Percentiles rank a stretch among this genome's conserved stretches.
Conservation (phyloP, 495 filamentous ascomycete genomes). For the Aspergillus olivimuriae region DNA sequence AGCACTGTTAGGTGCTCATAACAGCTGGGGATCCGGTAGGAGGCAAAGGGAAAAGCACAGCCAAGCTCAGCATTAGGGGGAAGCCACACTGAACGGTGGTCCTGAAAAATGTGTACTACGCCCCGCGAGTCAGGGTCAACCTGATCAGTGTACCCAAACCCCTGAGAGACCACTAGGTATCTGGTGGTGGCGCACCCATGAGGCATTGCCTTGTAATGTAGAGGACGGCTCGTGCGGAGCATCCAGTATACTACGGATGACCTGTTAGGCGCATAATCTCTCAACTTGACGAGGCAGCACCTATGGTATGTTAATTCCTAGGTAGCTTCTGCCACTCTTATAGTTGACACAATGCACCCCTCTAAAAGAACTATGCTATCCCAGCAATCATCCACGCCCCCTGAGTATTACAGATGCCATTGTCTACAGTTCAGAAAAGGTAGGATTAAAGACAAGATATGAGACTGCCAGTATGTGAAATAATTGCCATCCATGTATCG, state of each 20-base stretch:
- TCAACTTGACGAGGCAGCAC: too few relatives aligned
- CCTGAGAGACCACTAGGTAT: background rate
- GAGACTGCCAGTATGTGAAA: too few relatives aligned
- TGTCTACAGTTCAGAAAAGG: too few relatives aligned
- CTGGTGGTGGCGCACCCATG: conserved; percentile 7
- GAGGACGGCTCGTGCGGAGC: conserved; percentile 7
- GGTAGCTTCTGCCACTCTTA: too few relatives aligned
- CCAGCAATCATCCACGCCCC: too few relatives aligned
- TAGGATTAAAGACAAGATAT: too few relatives aligned
- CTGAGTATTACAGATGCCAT: too few relatives aligned
- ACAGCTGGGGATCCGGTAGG: conserved; percentile 8
- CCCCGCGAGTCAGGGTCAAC: background rate
- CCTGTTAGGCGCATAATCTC: too few relatives aligned
- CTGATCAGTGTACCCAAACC: conserved; percentile 7
- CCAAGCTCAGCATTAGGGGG: conserved; percentile 9
- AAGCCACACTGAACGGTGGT: conserved; percentile 5
- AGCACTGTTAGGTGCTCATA: conserved; percentile 7
- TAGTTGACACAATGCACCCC: too few relatives aligned
- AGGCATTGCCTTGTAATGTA: conserved; percentile 7
- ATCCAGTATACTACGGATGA: conserved; percentile 7
- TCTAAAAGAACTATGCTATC: too few relatives aligned
- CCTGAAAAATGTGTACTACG: conserved; percentile 6
- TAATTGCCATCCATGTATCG: too few relatives aligned
- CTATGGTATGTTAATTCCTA: too few relatives aligned
- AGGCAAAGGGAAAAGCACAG: conserved; percentile 11